Evolutionary conservation across 345 rosid genomes (phyloP), one percentile per base, ranked within the genome.

Genomic region (Dipteronia dyeriana): DNA sequence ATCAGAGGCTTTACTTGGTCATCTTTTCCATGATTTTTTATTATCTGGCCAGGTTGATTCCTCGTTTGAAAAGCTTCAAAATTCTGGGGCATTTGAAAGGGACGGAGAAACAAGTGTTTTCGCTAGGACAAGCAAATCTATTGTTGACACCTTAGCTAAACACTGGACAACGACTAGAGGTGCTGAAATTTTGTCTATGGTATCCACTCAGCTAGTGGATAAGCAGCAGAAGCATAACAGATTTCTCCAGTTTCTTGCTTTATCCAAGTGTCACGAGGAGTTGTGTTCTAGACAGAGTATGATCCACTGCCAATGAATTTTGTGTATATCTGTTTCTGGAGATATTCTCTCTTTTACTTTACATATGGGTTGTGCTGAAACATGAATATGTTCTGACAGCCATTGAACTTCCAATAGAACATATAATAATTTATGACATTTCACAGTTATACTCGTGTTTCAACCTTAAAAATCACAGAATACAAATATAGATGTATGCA

Each of bases 121-220:
- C 82, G 88, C 91, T 45, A 87, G 94, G 78, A 87, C 82, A 71
- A 96, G 99, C 81, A 94, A 89, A 86, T 90, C 92, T 6, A 92
- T 96, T 53, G 93, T 91, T 66, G 97, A 94, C 87, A 92, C 97
- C 78, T 89, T 96, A 79, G 96, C 98, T 79, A 96, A 96, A 85
- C 99, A 96, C 79, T 96, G 98, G 99, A 91, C 98, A 70, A 94
- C 97, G 68, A 94, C 95, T 73, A 92, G 98, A 84, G 99, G 98
- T 71, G 95, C 92, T 86, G 99, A 96, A 85, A 90, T 96, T 74
- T 87, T 94, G 80, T 84, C 97, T 51, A 84, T 88, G 91, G 81
- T 93, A 43, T 91, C 91, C 59, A 79, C 86, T 70, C 99, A 94
- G 82, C 90, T 94, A 57, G 72, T 80, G 63, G 99, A 92, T 80